A percentile compares a stretch with the other conserved stretches of the same genome.
Conservation (phyloP, 106 monocot genomes). For the Platanthera zijinensis region DNA sequence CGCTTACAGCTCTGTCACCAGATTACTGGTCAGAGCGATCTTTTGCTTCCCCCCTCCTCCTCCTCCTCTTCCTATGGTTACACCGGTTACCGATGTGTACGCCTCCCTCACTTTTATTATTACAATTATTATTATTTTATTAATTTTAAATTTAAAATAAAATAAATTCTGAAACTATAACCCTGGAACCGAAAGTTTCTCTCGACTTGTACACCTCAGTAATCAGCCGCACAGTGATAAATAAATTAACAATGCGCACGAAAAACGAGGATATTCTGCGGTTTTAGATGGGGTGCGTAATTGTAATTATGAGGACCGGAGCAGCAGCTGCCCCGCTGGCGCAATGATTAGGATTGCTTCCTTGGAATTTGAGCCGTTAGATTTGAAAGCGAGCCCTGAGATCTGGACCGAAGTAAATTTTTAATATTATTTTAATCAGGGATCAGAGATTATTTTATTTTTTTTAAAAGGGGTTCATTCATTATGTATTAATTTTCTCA, state of each 20-base stretch:
- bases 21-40: neutral
- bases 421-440: too few species aligned
- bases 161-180: too few species aligned
- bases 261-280: neutral
- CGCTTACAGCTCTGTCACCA: neutral
- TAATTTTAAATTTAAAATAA: neutral
- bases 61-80: neutral
- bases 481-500: too few species aligned
- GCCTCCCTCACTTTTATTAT: neutral
- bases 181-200: too few species aligned
- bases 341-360: slow-evolving; percentile 5
- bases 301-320: neutral
- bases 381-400: neutral
- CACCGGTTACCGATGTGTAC: slow-evolving; percentile 2
- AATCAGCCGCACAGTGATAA: too few species aligned
- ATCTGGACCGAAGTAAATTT: too few species aligned
- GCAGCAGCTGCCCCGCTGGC: neutral
- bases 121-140: neutral
- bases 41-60: slow-evolving; percentile 1
- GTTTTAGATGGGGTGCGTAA: neutral
- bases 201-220: too few species aligned
- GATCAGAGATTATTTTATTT: too few species aligned
- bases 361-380: slow-evolving; percentile 3
- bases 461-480: too few species aligned
- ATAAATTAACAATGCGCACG: neutral